Evolutionary conservation across 805 yeast genomes (phyloP).

Genomic region (Starmerella floricola): DNA sequence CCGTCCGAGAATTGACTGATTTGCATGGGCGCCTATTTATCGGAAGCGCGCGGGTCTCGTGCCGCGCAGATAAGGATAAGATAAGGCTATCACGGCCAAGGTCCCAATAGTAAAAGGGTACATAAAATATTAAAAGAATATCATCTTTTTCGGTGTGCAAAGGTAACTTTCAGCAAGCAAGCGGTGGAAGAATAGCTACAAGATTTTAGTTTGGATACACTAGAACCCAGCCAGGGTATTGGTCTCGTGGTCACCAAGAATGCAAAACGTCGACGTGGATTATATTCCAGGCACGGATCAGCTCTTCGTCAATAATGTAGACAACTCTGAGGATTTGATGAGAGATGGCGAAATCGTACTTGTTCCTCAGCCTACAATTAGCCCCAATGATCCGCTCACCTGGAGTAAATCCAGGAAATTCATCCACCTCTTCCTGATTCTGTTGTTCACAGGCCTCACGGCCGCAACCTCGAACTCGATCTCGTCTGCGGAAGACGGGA

Average conservation of each 20-base stretch:
- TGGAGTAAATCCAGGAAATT: constrained; percentile 44
- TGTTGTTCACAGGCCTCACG: constrained; percentile 35
- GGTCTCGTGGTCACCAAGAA: not conserved
- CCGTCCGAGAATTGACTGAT: no score
- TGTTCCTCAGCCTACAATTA: constrained; percentile 54
- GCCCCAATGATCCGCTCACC: constrained; percentile 59
- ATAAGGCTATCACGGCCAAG: no score
- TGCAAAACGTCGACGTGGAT: constrained; percentile 5
- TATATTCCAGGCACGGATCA: constrained; percentile 24
- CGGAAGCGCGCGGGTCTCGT: no score
- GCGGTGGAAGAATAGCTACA: no score
- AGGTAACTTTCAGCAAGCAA: no score
- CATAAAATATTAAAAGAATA: no score
- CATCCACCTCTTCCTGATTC: constrained; percentile 32
- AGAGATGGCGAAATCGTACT: constrained; percentile 37
- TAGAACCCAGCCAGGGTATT: not conserved
- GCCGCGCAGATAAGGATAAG: no score
- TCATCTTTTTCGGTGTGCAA: no score
- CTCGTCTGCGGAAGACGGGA: constrained; percentile 54
- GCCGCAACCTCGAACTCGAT: constrained; percentile 57
- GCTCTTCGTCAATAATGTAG: constrained; percentile 29
- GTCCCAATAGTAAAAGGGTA: no score
- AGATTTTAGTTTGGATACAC: not conserved
- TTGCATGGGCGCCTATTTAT: no score
- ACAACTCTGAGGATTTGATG: constrained; percentile 19